These are phyloP conservation scores for Fusarium neocosmosporiellum DNA, from an alignment of 2,329 filamentous ascomycete species.

Conservation along the genomic window DNA sequence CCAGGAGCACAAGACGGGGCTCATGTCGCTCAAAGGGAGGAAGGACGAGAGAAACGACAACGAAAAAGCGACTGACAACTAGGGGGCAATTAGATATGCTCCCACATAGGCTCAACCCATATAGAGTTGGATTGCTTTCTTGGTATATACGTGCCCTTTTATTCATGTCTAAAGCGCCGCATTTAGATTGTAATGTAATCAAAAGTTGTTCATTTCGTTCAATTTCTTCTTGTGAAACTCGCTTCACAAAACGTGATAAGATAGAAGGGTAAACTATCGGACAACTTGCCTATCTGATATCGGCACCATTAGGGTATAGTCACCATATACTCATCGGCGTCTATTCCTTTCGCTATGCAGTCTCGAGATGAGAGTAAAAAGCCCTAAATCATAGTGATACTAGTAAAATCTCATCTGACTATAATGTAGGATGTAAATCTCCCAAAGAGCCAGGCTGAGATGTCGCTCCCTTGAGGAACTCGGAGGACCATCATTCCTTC, in stretches of 20 bases:
- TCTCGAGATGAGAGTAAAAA: not conserved
- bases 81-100: not conserved
- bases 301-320: not conserved
- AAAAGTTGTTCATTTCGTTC: not conserved
- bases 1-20: constrained; percentile 68
- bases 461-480: not conserved
- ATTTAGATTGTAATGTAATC: constrained; percentile 12
- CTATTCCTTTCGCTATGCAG: not conserved
- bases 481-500: not conserved
- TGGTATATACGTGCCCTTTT: not conserved
- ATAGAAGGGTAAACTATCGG: not conserved
- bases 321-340: not conserved
- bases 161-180: not conserved
- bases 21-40: constrained; percentile 55
- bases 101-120: constrained; percentile 1
- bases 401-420: not conserved
- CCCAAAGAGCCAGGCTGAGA: not conserved
- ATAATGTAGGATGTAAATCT: not conserved
- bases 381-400: not conserved
- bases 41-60: constrained; percentile 35
- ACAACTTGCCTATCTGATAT: not conserved
- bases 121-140: not conserved
- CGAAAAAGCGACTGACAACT: constrained; percentile 31
- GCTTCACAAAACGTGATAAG: not conserved
- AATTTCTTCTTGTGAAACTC: not conserved